Conservation (phyloP, 371 early-diverging fungal genomes). For the Mortierella sp. region DNA sequence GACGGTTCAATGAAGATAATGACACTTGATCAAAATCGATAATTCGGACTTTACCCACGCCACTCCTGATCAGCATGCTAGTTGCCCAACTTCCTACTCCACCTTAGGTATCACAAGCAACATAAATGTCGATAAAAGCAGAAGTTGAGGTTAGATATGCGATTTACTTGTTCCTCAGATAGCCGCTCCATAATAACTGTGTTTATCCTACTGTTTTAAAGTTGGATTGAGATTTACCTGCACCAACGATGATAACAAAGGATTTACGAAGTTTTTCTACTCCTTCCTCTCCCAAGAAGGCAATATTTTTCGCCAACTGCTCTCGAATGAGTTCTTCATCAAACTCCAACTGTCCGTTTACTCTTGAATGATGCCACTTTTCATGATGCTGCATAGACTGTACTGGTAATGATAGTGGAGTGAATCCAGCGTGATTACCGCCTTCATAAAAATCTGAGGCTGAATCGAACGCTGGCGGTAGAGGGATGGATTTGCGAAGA, state of each 20-base stretch:
- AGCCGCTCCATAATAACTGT: no score
- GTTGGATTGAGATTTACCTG: constrained; percentile 58
- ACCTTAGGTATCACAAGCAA: constrained; percentile 49
- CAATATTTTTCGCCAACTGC: constrained; percentile 86
- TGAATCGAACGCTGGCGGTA: constrained; percentile 33
- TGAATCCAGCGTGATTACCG: background rate
- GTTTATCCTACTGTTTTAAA: background rate
- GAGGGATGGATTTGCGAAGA: constrained; percentile 39
- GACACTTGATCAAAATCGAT: constrained; percentile 98
- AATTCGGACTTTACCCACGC: constrained; percentile 87
- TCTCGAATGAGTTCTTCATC: constrained; percentile 83
- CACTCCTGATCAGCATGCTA: constrained; percentile 90
- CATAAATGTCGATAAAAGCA: background rate
- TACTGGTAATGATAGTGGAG: background rate
- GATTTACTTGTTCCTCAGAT: background rate
- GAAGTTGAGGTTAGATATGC: background rate
- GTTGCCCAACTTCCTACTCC: constrained; percentile 96
- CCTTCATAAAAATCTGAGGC: constrained; percentile 3
- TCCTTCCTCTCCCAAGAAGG: constrained; percentile 90
- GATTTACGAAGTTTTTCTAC: constrained; percentile 71
- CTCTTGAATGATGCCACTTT: background rate
- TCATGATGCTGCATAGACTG: constrained; percentile 6
- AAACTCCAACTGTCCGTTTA: constrained; percentile 26
- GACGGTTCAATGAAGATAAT: constrained; percentile 90
- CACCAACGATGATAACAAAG: constrained; percentile 94